Evolutionary conservation across 1,284 basidiomycete species (phyloP), one percentile per base, ranked within the genome.

Genomic region (Tilletia setariae): DNA sequence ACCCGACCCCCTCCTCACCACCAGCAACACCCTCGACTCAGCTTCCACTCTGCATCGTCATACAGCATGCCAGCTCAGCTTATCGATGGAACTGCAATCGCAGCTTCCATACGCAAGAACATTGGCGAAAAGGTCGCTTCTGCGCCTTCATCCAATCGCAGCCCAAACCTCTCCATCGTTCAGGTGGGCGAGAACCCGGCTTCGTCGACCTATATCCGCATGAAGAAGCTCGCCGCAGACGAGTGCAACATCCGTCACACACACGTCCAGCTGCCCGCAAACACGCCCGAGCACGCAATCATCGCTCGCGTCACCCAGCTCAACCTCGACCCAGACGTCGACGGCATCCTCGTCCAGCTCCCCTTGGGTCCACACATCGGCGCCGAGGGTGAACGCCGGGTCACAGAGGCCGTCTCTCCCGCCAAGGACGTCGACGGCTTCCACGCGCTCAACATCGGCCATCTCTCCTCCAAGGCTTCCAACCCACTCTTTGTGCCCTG

Each of bases 361-460:
- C 96, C 96, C 51, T 89, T 99, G 2, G 91, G 91, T 19, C 87
- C 90, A 56, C 91, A 95, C 76, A 89, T 98, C 70, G 87, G 87
- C 64, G 84, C 90, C 21, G 91, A 92, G 35, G 93, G 89, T 40
- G 95, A 98, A 84, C 90, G 94, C 72, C 86, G 87, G 32, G 91
- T 99, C 67, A 96, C 94, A 49, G 95, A 98, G 84, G 90, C 92
- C n/a, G 89, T 99, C 75, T 90, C 89, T 72, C 93, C 94, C 16
- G 87, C 90, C 82, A 99, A 99, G 85, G 96, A 99, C 79, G 91
- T 98, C 69, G 96, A 99, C 84, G 96, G 95, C 89, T 99, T 99
- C 87, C 94, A 98, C 85, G 93, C 95, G 6, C 95, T 97, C 84
- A 99, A 98, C 85, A 98, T 98, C 76, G 96, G 96, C 32, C 91